Conservation (phyloP, 2,329 filamentous ascomycete genomes). For the Xenoacremonium recifei region DNA sequence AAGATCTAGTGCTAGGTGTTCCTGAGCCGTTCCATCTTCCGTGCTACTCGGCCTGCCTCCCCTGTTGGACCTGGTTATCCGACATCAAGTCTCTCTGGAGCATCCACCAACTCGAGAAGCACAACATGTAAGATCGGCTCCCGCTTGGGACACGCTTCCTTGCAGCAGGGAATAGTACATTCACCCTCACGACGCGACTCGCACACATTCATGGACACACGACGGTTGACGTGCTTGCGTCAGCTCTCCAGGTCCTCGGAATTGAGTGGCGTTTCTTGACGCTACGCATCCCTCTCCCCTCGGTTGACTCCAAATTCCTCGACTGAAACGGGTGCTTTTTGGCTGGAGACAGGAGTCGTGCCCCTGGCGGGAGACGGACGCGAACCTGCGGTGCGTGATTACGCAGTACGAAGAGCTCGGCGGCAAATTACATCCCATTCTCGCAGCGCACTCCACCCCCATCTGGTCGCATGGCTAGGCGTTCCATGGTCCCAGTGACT, state of each 20-base stretch:
- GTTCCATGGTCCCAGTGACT: constrained; percentile 2
- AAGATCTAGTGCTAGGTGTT: constrained; percentile 25
- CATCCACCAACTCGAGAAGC: too few relatives aligned
- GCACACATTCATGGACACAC: constrained; percentile 9
- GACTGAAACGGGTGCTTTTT: too few relatives aligned
- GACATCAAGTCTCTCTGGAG: too few relatives aligned
- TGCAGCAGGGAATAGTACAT: too few relatives aligned
- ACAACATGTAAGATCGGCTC: constrained; percentile 23
- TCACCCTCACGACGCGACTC: too few relatives aligned
- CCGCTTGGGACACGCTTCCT: constrained; percentile 14
- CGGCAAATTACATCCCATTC: background rate
- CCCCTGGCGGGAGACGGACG: background rate
- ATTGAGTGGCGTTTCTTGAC: background rate
- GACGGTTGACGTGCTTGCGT: constrained; percentile 12
- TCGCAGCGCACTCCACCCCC: background rate
- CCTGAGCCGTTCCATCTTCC: background rate
- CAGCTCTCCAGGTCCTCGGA: constrained; percentile 11
- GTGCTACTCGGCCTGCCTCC: background rate
- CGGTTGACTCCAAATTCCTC: too few relatives aligned
- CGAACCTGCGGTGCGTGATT: background rate
- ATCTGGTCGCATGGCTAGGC: constrained; percentile 2
- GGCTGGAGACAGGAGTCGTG: too few relatives aligned
- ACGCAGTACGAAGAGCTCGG: too few relatives aligned
- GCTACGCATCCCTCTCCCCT: too few relatives aligned
- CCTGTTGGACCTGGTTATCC: too few relatives aligned